These are phyloP conservation scores for Vairimorpha ceranae DNA, from an alignment of 371 early-diverging fungal genomes.

Conservation along the genomic window DNA sequence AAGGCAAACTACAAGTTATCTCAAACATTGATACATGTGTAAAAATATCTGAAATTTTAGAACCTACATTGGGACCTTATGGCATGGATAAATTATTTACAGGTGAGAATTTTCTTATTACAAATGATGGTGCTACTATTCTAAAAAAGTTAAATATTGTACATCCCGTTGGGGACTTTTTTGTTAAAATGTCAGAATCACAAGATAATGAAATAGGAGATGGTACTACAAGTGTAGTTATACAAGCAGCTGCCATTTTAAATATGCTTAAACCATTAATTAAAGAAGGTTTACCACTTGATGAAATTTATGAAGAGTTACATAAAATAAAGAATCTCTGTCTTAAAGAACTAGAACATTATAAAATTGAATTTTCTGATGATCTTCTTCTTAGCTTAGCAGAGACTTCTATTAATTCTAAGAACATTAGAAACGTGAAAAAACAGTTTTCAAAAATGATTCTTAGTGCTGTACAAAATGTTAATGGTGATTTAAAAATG, in stretches of 20 bases:
- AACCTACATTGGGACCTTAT: conserved; percentile 93
- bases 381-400: conserved; percentile 86
- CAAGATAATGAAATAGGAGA: conserved; percentile 99
- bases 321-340: conserved; percentile 71
- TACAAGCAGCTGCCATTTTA: conserved; percentile 88
- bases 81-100: conserved; percentile 99
- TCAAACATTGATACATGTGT: conserved; percentile 91
- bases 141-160: conserved; percentile 90
- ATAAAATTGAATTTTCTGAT: conserved; percentile 62
- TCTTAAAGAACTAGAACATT: conserved; percentile 17
- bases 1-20: conserved; percentile 90
- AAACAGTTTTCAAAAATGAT: conserved; percentile 95
- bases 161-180: conserved; percentile 93
- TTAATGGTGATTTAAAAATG: conserved; percentile 56
- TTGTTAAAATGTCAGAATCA: conserved; percentile 89
- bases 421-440: conserved; percentile 87
- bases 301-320: conserved; percentile 83
- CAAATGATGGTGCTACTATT: conserved; percentile 99
- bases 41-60: conserved; percentile 84
- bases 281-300: conserved; percentile 86
- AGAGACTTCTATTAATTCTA: conserved; percentile 91
- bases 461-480: conserved; percentile 82
- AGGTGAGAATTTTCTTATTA: conserved; percentile 85
- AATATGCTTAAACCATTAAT: conserved; percentile 81
- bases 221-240: conserved; percentile 96